A percentile compares a stretch with the other conserved stretches of the same genome.
phyloP scores from a whole-genome alignment of 139 green algal genomes.

The Edaphochlamys debaryana region DNA sequence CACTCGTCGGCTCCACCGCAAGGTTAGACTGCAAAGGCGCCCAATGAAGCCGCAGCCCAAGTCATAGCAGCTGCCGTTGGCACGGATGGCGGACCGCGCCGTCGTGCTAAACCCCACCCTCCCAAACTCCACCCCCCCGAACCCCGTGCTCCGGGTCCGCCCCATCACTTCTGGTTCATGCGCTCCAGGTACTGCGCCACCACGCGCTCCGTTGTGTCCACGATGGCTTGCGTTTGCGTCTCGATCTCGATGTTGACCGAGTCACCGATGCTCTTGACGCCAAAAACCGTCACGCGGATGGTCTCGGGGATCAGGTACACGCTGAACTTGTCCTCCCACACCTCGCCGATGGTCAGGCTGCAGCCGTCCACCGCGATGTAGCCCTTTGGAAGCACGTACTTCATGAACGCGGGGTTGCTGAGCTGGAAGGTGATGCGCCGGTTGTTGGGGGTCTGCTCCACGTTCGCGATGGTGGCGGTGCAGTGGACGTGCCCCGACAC shows the following conservation, averaged over 20 bases:
- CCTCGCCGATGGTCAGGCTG: conserved; percentile 88
- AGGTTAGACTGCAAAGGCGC: too few species aligned
- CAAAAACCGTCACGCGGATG: conserved; percentile 82
- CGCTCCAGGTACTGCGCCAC: conserved; percentile 66
- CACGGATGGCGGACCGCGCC: too few species aligned
- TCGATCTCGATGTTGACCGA: conserved; percentile 94
- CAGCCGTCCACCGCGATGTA: conserved; percentile 95
- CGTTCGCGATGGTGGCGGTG: conserved; percentile 60
- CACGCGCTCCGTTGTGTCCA: conserved; percentile 92
- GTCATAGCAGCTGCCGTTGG: too few species aligned
- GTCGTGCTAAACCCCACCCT: too few species aligned
- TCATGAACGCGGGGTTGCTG: conserved; percentile 76
- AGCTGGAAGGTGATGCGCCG: conserved; percentile 76
- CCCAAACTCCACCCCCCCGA: too few species aligned
- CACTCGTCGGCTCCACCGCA: too few species aligned
- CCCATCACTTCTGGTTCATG: too few species aligned
- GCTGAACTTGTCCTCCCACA: conserved; percentile 70
- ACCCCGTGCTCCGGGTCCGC: too few species aligned
- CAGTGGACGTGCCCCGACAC: conserved; percentile 92
- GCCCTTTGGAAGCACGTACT: conserved; percentile 96
- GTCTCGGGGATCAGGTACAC: conserved; percentile 98
- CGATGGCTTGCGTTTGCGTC: conserved; percentile 92
- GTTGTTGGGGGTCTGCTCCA: conserved; percentile 84
- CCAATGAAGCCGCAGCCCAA: too few species aligned
- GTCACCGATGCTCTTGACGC: conserved; percentile 73